These are phyloP conservation scores for Colletotrichum endophyticum DNA, from an alignment of 2,329 filamentous ascomycete genomes.

Conservation along the genomic window DNA sequence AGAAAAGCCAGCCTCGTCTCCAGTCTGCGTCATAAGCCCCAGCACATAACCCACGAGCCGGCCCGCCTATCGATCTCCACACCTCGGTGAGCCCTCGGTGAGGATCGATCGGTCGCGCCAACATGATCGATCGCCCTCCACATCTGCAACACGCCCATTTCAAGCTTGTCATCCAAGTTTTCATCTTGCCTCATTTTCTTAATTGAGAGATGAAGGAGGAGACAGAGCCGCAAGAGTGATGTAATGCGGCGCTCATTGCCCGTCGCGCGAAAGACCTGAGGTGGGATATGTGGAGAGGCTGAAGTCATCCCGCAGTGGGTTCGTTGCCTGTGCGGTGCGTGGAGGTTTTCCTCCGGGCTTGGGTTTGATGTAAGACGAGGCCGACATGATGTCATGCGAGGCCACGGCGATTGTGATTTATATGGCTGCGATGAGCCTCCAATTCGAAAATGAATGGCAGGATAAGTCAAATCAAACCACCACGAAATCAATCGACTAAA, in stretches of 20 bases:
- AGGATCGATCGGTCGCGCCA: background rate
- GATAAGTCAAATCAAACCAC: background rate
- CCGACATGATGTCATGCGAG: slow-evolving; percentile 13
- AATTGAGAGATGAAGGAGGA: background rate
- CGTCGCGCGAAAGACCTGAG: background rate
- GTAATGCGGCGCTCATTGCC: slow-evolving; percentile 10
- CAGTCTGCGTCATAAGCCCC: background rate
- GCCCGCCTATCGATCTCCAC: background rate
- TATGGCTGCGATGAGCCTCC: background rate
- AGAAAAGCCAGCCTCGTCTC: background rate
- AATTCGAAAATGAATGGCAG: background rate
- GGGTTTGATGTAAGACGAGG: slow-evolving; percentile 11
- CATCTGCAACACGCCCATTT: background rate
- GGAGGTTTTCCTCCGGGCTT: background rate
- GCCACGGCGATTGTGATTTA: background rate
- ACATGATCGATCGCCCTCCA: background rate
- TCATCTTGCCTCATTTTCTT: background rate
- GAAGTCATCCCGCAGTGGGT: slow-evolving; percentile 18
- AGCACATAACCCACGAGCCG: background rate
- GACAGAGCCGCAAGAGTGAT: background rate
- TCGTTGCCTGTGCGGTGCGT: background rate
- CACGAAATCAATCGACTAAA: background rate
- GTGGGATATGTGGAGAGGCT: slow-evolving; percentile 14
- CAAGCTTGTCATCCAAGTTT: background rate
- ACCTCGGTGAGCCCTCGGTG: background rate